Evolutionary conservation across 805 yeast species (phyloP).

Genomic region (Pichia phayaonensis): DNA sequence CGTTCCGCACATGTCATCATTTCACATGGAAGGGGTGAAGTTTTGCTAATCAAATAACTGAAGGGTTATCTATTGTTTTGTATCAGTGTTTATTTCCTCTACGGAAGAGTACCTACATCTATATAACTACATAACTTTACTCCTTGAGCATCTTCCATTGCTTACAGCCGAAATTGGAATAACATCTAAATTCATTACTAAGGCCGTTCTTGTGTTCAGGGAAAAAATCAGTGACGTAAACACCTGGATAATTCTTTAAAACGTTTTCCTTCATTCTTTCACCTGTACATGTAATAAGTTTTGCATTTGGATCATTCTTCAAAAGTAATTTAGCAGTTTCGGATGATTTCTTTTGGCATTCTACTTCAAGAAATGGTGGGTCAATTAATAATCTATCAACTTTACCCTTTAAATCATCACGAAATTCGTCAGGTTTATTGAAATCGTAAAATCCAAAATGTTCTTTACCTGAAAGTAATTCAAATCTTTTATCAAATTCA

Average conservation of each 20-base stretch:
- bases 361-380: constrained; percentile 80
- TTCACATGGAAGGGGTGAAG: too few relatives aligned
- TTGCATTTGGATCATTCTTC: constrained; percentile 34
- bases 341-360: constrained; percentile 71
- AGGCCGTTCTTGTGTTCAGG: constrained; percentile 84
- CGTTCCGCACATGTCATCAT: neutral
- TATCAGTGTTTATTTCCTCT: too few relatives aligned
- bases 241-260: constrained; percentile 52
- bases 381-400: constrained; percentile 72
- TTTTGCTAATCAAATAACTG: too few relatives aligned
- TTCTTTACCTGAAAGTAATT: constrained; percentile 57
- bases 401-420: constrained; percentile 46
- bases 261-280: constrained; percentile 76
- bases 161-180: constrained; percentile 65
- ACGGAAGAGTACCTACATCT: neutral
- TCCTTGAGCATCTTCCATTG: constrained; percentile 49
- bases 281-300: constrained; percentile 76
- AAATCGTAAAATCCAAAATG: constrained; percentile 73
- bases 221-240: constrained; percentile 52
- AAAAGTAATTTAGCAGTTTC: constrained; percentile 56
- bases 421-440: constrained; percentile 56
- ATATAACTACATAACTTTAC: neutral
- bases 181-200: constrained; percentile 83
- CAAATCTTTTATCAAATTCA: constrained; percentile 75
- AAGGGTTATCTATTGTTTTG: too few relatives aligned